Evolutionary conservation across 208 protist genomes (phyloP).

Genomic region (Acanthamoeba culbertsoni): DNA sequence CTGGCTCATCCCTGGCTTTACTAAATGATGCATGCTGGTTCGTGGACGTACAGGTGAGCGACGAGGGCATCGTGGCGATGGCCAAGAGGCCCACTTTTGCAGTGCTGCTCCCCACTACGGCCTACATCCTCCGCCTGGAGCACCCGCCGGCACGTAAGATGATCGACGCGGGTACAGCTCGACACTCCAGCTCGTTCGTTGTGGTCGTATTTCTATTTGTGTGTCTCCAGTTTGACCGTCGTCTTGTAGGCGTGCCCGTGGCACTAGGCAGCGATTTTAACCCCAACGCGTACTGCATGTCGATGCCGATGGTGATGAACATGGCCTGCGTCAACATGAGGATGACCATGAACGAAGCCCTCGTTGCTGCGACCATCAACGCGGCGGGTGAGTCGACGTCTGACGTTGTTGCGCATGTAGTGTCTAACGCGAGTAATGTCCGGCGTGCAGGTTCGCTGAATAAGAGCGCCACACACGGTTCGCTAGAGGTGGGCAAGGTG

Average conservation of each 20-base stretch:
- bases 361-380: conserved; percentile 87
- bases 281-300: conserved; percentile 88
- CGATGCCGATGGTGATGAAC: conserved; percentile 89
- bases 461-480: conserved; percentile 76
- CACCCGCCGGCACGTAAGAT: conserved; percentile 84
- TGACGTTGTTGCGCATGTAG: neutral
- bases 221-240: neutral
- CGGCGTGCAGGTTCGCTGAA: conserved; percentile 70
- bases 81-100: conserved; percentile 77
- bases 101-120: conserved; percentile 87
- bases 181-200: neutral
- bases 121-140: conserved; percentile 85
- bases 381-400: conserved; percentile 71
- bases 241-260: conserved; percentile 78
- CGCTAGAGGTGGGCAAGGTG: conserved; percentile 85
- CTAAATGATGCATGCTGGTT: neutral
- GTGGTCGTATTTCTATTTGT: no score
- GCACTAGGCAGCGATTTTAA: conserved; percentile 87
- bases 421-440: neutral
- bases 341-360: conserved; percentile 87
- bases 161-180: conserved; percentile 72
- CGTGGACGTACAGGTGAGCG: conserved; percentile 39
- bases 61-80: conserved; percentile 85
- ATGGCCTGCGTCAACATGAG: conserved; percentile 86
- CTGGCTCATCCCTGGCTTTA: neutral